Evolutionary conservation across 208 protist species (phyloP).

Genomic region (Endotrypanum monterogeii): DNA sequence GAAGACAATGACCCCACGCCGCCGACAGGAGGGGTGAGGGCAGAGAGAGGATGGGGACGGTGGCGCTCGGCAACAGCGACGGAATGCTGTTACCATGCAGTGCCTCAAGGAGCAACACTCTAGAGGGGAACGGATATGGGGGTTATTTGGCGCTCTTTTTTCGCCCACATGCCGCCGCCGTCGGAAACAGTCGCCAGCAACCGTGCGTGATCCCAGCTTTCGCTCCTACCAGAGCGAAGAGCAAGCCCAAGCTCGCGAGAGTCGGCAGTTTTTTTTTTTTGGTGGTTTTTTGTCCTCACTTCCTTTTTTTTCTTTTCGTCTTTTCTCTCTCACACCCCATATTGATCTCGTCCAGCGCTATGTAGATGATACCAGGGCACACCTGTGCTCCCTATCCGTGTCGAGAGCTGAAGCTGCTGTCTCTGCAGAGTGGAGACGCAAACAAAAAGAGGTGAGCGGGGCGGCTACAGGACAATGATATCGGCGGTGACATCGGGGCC

Average conservation of each 20-base stretch:
- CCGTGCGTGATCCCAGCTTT: background rate
- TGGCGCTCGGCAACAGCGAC: background rate
- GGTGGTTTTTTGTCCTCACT: no score
- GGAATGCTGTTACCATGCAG: background rate
- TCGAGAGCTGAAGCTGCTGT: background rate
- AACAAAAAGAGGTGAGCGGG: background rate
- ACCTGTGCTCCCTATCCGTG: no score
- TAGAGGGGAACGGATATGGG: no score
- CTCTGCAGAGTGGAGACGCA: background rate
- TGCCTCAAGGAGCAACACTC: background rate
- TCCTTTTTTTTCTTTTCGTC: background rate
- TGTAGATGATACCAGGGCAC: no score
- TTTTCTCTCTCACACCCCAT: background rate
- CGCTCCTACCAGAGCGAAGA: background rate
- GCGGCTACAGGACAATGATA: constrained; percentile 22
- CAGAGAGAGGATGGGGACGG: background rate
- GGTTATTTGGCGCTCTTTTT: background rate
- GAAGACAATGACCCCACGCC: background rate
- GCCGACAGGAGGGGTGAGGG: background rate
- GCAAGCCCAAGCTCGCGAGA: background rate
- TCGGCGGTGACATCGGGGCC: constrained; percentile 28
- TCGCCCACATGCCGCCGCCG: background rate
- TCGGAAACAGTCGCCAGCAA: background rate
- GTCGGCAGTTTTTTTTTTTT: background rate
- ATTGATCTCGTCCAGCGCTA: background rate